These are phyloP conservation scores for Phytopythium kandeliae DNA, from an alignment of 352 stramenopile genomes.

Conservation along the genomic window DNA sequence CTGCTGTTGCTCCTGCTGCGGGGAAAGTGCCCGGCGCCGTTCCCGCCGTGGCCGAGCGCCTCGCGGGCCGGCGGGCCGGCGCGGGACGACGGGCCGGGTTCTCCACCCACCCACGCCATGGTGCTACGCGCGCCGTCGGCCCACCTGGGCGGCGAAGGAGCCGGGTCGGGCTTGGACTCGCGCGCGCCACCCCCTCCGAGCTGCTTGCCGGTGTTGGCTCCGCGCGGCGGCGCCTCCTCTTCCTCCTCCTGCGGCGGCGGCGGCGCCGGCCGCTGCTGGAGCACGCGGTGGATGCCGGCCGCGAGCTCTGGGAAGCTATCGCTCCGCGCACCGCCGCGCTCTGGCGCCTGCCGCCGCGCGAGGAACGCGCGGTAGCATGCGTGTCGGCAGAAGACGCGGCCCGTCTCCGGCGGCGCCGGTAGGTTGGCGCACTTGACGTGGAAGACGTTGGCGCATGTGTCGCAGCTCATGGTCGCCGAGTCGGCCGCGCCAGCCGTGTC, in stretches of 20 bases:
- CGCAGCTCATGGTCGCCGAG: conserved; percentile 47
- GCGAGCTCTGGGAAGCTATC: conserved; percentile 37
- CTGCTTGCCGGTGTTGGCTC: background rate
- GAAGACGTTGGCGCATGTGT: conserved; percentile 44
- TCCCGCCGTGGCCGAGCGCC: background rate
- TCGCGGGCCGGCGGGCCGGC: background rate
- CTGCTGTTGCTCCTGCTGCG: conserved; percentile 5
- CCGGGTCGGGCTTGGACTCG: too few species aligned
- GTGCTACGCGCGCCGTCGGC: background rate
- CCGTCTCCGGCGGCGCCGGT: conserved; percentile 50
- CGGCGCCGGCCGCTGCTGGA: conserved; percentile 18
- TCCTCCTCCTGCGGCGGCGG: conserved; percentile 14
- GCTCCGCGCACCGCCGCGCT: conserved; percentile 12
- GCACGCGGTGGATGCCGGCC: conserved; percentile 36
- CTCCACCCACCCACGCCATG: background rate
- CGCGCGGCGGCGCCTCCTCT: too few species aligned
- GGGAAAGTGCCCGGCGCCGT: background rate
- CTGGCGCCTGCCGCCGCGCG: conserved; percentile 23
- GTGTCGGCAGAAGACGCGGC: conserved; percentile 64
- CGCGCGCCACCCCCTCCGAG: too few species aligned
- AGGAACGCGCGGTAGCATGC: conserved; percentile 50
- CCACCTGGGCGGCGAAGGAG: too few species aligned
- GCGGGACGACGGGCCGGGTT: background rate
- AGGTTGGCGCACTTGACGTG: conserved; percentile 63
- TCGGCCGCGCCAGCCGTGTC: conserved; percentile 7